phyloP scores from a whole-genome alignment of 2,329 filamentous ascomycete genomes.

The Pyricularia sp. region DNA sequence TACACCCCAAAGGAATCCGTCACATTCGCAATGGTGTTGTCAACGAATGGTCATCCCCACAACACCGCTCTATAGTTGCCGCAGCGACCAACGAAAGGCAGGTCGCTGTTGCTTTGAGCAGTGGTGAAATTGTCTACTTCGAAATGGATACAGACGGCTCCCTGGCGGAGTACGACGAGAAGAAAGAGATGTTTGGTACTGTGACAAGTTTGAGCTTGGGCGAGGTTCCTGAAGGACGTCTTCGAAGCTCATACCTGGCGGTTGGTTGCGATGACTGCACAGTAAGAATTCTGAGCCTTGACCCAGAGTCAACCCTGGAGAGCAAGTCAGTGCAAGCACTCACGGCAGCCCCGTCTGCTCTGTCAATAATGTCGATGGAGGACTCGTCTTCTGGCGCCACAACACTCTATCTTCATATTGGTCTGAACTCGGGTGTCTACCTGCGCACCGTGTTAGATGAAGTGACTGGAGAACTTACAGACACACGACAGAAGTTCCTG shows the following conservation, averaged over 20 bases:
- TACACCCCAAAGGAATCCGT: slow-evolving; percentile 91
- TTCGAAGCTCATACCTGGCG: slow-evolving; percentile 83
- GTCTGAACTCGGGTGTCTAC: slow-evolving; percentile 89
- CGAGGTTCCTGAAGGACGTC: slow-evolving; percentile 77
- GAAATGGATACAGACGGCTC: slow-evolving; percentile 90
- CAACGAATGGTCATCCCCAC: slow-evolving; percentile 87
- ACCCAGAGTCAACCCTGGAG: slow-evolving; percentile 80
- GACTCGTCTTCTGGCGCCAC: slow-evolving; percentile 82
- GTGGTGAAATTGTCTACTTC: slow-evolving; percentile 94
- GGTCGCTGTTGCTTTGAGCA: slow-evolving; percentile 86
- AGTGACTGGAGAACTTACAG: slow-evolving; percentile 85
- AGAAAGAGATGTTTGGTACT: slow-evolving; percentile 87
- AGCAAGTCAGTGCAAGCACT: slow-evolving; percentile 90
- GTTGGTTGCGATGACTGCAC: slow-evolving; percentile 96
- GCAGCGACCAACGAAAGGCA: slow-evolving; percentile 89
- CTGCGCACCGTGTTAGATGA: slow-evolving; percentile 90
- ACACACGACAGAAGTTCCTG: slow-evolving; percentile 87
- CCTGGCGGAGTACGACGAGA: slow-evolving; percentile 86
- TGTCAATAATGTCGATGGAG: slow-evolving; percentile 90
- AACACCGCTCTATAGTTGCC: slow-evolving; percentile 89
- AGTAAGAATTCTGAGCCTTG: slow-evolving; percentile 80
- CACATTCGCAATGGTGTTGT: slow-evolving; percentile 70
- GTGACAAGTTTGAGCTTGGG: slow-evolving; percentile 92
- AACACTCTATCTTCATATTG: slow-evolving; percentile 90
- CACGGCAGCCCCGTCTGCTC: slow-evolving; percentile 74